Evolutionary conservation across 495 filamentous ascomycete species (phyloP).

Genomic region (Penicillium macrosclerotiorum): DNA sequence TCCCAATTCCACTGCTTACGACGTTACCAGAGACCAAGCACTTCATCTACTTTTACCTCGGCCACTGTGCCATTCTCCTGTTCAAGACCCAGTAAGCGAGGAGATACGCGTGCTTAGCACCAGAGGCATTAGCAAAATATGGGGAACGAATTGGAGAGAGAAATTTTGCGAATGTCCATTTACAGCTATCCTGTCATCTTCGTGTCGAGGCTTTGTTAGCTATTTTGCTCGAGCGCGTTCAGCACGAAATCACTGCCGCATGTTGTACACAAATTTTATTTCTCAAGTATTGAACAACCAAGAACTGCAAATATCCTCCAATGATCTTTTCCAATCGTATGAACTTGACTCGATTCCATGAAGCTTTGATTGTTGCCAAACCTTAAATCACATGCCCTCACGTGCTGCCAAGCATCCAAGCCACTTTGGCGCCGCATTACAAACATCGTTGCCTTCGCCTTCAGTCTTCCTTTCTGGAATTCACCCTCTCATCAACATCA

Average conservation of each 20-base stretch:
- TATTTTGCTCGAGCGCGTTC: constrained; percentile 6
- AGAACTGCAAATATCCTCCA: not conserved
- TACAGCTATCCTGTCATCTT: constrained; percentile 16
- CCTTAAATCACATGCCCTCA: constrained; percentile 23
- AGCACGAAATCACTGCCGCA: constrained; percentile 6
- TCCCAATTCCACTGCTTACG: constrained; percentile 9
- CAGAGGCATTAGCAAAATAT: too few species aligned
- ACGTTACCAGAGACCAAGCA: constrained; percentile 82
- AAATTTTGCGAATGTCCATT: not conserved
- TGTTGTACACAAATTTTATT: constrained; percentile 13
- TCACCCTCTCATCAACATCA: constrained; percentile 14
- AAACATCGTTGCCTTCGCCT: constrained; percentile 23
- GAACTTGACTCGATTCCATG: too few species aligned
- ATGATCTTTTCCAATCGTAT: too few species aligned
- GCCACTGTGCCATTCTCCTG: constrained; percentile 95
- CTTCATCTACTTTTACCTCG: constrained; percentile 99
- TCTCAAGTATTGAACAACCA: constrained; percentile 1
- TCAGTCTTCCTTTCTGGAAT: not conserved
- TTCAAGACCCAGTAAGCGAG: constrained; percentile 95
- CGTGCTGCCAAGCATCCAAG: constrained; percentile 29
- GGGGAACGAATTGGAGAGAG: too few species aligned
- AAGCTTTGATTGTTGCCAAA: not conserved
- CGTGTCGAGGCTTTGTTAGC: constrained; percentile 6
- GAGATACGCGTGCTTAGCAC: not conserved
- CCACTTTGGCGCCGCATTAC: constrained; percentile 29